Percentiles rank a stretch among this genome's conserved stretches.
Conservation (phyloP, 2,329 filamentous ascomycete genomes). For the Alternaria triticina region DNA sequence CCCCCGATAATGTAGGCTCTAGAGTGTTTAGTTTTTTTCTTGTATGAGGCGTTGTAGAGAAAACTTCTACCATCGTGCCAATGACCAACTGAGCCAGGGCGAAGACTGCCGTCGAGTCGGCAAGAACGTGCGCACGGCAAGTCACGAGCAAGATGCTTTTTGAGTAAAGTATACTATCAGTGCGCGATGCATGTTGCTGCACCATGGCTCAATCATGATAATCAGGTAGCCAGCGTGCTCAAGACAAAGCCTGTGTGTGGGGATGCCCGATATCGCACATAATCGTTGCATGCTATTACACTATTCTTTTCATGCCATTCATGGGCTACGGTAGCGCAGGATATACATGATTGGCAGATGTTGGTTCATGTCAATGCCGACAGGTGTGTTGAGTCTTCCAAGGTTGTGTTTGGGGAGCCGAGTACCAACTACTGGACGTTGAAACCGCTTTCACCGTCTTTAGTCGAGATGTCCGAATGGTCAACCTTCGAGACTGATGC, state of each 20-base stretch:
- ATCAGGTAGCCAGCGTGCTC: not conserved
- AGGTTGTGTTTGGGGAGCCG: not conserved
- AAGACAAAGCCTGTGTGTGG: too few species aligned
- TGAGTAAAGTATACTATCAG: not conserved
- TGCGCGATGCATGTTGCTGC: not conserved
- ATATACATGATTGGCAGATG: not conserved
- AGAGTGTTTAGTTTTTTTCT: too few species aligned
- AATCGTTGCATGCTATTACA: not conserved
- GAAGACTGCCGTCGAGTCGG: not conserved
- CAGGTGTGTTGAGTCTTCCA: not conserved
- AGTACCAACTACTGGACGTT: constrained; percentile 25
- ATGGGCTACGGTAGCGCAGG: not conserved
- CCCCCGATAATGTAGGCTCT: too few species aligned
- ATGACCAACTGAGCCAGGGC: not conserved
- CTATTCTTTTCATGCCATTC: not conserved
- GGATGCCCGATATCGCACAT: not conserved
- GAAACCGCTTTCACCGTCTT: constrained; percentile 74
- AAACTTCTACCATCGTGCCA: not conserved
- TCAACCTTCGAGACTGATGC: constrained; percentile 78
- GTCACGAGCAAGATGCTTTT: not conserved
- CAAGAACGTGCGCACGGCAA: not conserved
- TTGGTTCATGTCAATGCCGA: not conserved
- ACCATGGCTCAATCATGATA: not conserved
- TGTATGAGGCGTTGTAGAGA: not conserved
- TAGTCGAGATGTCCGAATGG: constrained; percentile 67